Evolutionary conservation across 2,329 filamentous ascomycete genomes (phyloP).

Genomic region (Westerdykella ornata): DNA sequence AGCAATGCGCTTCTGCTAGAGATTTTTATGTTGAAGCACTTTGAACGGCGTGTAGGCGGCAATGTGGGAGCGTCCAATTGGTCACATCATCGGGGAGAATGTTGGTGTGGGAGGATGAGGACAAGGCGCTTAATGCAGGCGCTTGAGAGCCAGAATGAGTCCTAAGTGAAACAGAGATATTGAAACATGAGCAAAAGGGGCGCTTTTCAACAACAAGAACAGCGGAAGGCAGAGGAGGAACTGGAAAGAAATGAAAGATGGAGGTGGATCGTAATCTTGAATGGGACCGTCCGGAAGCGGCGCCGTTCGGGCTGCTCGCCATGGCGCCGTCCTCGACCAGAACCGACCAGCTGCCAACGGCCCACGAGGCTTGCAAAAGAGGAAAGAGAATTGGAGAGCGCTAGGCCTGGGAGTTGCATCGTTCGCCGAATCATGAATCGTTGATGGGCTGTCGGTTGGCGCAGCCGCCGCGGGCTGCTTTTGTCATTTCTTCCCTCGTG

Average conservation of each 20-base stretch:
- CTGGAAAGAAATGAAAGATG: slow-evolving; percentile 2
- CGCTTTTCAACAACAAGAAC: slow-evolving; percentile 2
- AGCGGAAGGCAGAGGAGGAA: slow-evolving; percentile 16
- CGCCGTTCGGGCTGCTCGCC: slow-evolving; percentile 11
- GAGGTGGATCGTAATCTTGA: slow-evolving; percentile 2
- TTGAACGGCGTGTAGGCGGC: slow-evolving; percentile 11
- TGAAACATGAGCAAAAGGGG: too few relatives aligned
- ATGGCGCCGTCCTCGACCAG: slow-evolving; percentile 18
- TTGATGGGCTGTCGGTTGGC: background rate
- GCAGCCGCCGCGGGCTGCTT: too few relatives aligned
- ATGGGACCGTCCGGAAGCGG: background rate
- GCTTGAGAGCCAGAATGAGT: slow-evolving; percentile 21
- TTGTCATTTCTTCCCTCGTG: too few relatives aligned
- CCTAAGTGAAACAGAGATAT: slow-evolving; percentile 24
- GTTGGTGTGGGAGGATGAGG: slow-evolving; percentile 16
- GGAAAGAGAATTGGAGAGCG: slow-evolving; percentile 12
- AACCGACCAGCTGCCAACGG: slow-evolving; percentile 13
- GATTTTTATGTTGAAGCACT: too few relatives aligned
- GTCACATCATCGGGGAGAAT: slow-evolving; percentile 23
- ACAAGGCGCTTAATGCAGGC: slow-evolving; percentile 30
- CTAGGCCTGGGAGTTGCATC: slow-evolving; percentile 4
- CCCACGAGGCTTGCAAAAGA: slow-evolving; percentile 1
- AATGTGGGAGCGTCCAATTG: slow-evolving; percentile 20
- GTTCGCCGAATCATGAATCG: background rate
- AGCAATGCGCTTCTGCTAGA: too few relatives aligned